Percentiles rank a stretch among this genome's conserved stretches.
Evolutionary conservation across 345 rosid genomes (phyloP).

Genomic region (Arabidopsis thaliana): TAIR10.1 NC_003074.8:22731001-22731500

Average conservation of each 20-base stretch:
- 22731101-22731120: slow-evolving; percentile 73
- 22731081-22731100: slow-evolving; percentile 65
- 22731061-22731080: slow-evolving; percentile 49
- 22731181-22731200: slow-evolving; percentile 26
- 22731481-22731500: background rate
- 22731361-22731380: slow-evolving; percentile 65
- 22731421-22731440: slow-evolving; percentile 62
- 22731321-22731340: background rate
- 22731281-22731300: slow-evolving; percentile 52
- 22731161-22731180: slow-evolving; percentile 16
- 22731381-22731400: slow-evolving; percentile 92
- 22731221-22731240: slow-evolving; percentile 77
- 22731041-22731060: slow-evolving; percentile 70
- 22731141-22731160: slow-evolving; percentile 4
- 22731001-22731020: slow-evolving; percentile 72
- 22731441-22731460: background rate
- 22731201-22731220: slow-evolving; percentile 53
- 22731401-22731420: slow-evolving; percentile 80
- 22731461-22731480: no score
- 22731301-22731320: slow-evolving; percentile 12
- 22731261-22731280: slow-evolving; percentile 79
- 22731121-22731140: slow-evolving; percentile 22
- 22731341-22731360: background rate
- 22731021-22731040: slow-evolving; percentile 73
- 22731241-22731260: slow-evolving; percentile 80